Base-by-base conservation (phyloP, 495 filamentous ascomycete species). In the Trichoderma erinaceum region DNA sequence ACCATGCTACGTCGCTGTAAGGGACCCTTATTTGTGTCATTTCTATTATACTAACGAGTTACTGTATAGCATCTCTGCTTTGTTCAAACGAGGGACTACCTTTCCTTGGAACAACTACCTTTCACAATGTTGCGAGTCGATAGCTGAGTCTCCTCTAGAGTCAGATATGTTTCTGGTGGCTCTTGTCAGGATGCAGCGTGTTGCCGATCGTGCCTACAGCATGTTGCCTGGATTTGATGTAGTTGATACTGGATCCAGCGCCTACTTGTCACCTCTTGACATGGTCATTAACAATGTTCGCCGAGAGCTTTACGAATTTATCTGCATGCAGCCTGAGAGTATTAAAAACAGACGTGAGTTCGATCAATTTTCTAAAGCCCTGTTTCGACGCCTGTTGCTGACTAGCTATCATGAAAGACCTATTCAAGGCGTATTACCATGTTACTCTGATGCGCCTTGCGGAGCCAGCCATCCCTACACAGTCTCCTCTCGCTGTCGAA, bases 401-500 rank as follows among this genome's bases (percentile, higher is more conserved):
- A 21, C 27, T 11, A 21, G 12, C 38, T 43, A 65, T 5, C 38
- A 29, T n/a, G 25, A 12, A 29, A 73, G 73, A 44, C 27, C n/a
- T 69, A 0, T 70, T 73, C 63, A 41, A 70, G 1, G 43, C 69
- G 3, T 56, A 35, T 23, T 72, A 71, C 35, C 44, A 68, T 6
- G 64, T 69, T 29, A 27, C 67, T 0, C 68, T 75, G 10, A 64
- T 69, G 16, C 66, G 70, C 46, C 68, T 75, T 11, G 72, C 72
- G 56, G 73, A 75, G 63, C 73, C 73, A 0, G 72, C 46, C 12
- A 69, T 73, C 16, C 65, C 70, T 48, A 71, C 70, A 50, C 67
- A 65, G 13, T 63, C 70, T 4, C 50, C 56, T 4, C 18, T 63
- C 3, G 12, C 43, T 0, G 48, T 61, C 12, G 41, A 41, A 29